Percentiles rank a stretch among this genome's conserved stretches.
These are phyloP conservation scores for Colletotrichum sp. DNA, from an alignment of 2,329 filamentous ascomycete species.

Conservation along the genomic window DNA sequence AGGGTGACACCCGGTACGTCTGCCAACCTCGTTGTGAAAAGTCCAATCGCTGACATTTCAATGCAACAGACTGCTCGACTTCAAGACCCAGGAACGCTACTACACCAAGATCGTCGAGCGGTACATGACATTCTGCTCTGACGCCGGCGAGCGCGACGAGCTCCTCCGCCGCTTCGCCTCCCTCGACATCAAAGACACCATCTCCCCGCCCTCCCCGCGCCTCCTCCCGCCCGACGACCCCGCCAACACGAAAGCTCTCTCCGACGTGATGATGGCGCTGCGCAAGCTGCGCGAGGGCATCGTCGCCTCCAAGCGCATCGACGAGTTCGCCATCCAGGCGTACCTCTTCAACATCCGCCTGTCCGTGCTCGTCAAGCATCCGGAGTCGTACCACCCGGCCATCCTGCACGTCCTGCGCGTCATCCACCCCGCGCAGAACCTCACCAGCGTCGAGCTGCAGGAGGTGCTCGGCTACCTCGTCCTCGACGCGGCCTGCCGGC, in stretches of 20 bases:
- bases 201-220: constrained; percentile 12
- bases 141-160: constrained; percentile 72
- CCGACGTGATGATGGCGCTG: constrained; percentile 80
- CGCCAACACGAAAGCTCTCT: constrained; percentile 66
- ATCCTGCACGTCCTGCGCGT: constrained; percentile 77
- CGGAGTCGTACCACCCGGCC: constrained; percentile 89
- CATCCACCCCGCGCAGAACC: constrained; percentile 71
- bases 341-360: constrained; percentile 92
- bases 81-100: constrained; percentile 82
- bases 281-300: constrained; percentile 93
- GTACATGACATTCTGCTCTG: constrained; percentile 88
- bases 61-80: constrained; percentile 66
- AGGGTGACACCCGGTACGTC: constrained; percentile 81
- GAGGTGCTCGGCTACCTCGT: constrained; percentile 85
- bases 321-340: constrained; percentile 84
- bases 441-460: constrained; percentile 74
- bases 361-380: constrained; percentile 79
- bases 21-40: neutral
- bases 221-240: constrained; percentile 22
- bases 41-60: too few species aligned
- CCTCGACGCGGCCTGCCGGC: constrained; percentile 87
- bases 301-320: constrained; percentile 75
- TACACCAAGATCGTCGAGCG: constrained; percentile 87
- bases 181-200: constrained; percentile 47
- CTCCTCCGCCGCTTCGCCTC: constrained; percentile 78